These are phyloP conservation scores for Zoysia matrella DNA, from an alignment of 202 grass and related monocot genomes.

Conservation along the genomic window DNA sequence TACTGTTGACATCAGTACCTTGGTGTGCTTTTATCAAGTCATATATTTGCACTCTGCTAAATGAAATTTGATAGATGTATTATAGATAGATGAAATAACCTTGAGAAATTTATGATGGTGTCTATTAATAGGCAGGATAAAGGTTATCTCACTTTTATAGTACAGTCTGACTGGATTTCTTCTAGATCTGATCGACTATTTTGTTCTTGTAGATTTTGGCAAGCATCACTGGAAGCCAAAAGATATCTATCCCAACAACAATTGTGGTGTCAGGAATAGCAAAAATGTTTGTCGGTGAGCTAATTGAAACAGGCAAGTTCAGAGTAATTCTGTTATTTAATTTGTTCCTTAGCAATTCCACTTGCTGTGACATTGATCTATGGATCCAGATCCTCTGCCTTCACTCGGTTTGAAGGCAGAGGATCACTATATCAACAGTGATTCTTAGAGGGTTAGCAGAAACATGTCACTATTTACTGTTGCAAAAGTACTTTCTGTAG, in stretches of 20 bases:
- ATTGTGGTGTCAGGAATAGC: too few species aligned
- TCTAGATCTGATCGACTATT: constrained; percentile 15
- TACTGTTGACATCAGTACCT: not conserved
- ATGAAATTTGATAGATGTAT: not conserved
- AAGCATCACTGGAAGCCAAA: constrained; percentile 91
- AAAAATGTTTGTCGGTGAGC: too few species aligned
- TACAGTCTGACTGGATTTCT: not conserved
- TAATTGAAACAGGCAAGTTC: not conserved
- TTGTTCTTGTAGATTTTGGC: constrained; percentile 67
- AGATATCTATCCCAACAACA: constrained; percentile 79
- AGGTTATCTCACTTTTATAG: not conserved
- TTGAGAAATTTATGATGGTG: not conserved
- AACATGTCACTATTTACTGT: too few species aligned
- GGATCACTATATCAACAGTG: too few species aligned
- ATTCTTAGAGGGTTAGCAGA: too few species aligned
- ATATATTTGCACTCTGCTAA: not conserved
- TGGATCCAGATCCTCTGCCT: not conserved
- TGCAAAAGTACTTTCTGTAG: too few species aligned
- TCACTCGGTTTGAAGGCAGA: too few species aligned
- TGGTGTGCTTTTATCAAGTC: not conserved
- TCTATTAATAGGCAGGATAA: not conserved
- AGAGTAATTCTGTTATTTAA: not conserved
- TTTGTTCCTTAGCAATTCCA: constrained; percentile 6
- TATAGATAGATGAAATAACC: not conserved
- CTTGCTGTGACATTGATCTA: not conserved